Percentiles rank a stretch among this genome's conserved stretches.
These are phyloP conservation scores for Cubamyces lactineus DNA, from an alignment of 768 basidiomycete genomes.

Conservation along the genomic window DNA sequence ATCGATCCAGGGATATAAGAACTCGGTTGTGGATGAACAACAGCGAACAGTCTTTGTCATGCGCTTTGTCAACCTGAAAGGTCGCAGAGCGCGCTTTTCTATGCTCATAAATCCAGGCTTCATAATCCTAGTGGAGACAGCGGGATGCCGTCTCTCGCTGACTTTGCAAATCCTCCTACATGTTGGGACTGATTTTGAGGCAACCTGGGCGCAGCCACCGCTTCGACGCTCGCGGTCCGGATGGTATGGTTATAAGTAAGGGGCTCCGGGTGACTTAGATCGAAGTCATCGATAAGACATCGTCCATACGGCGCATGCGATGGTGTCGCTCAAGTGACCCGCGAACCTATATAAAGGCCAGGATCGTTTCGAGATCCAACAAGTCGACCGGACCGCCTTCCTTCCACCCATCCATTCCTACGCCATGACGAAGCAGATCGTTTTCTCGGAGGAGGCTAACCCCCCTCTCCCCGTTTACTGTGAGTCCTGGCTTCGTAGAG, in stretches of 20 bases:
- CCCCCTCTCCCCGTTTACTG: slow-evolving; percentile 42
- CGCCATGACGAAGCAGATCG: slow-evolving; percentile 36
- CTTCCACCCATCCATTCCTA: background rate
- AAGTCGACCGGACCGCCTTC: background rate
- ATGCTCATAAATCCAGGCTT: too few relatives aligned
- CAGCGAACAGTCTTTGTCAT: too few relatives aligned
- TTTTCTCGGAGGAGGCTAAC: slow-evolving; percentile 36
- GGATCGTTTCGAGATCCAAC: background rate
- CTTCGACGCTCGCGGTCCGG: too few relatives aligned
- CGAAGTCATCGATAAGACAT: slow-evolving; percentile 4
- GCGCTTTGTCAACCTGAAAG: too few relatives aligned
- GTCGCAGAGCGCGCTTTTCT: too few relatives aligned
- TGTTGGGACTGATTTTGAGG: too few relatives aligned
- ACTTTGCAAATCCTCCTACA: too few relatives aligned
- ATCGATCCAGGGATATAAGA: too few relatives aligned
- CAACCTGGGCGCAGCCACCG: background rate
- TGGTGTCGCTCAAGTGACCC: slow-evolving; percentile 4
- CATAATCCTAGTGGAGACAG: too few relatives aligned
- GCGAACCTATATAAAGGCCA: slow-evolving; percentile 1
- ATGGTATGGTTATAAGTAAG: too few relatives aligned
- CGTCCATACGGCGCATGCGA: slow-evolving; percentile 1
- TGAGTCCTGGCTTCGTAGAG: slow-evolving; percentile 3
- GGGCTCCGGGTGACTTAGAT: background rate
- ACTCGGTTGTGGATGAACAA: too few relatives aligned
- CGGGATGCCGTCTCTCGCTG: too few relatives aligned